Evolutionary conservation across 805 yeast species (phyloP), one percentile per base, ranked within the genome.

Genomic region (Starmera amethionina): DNA sequence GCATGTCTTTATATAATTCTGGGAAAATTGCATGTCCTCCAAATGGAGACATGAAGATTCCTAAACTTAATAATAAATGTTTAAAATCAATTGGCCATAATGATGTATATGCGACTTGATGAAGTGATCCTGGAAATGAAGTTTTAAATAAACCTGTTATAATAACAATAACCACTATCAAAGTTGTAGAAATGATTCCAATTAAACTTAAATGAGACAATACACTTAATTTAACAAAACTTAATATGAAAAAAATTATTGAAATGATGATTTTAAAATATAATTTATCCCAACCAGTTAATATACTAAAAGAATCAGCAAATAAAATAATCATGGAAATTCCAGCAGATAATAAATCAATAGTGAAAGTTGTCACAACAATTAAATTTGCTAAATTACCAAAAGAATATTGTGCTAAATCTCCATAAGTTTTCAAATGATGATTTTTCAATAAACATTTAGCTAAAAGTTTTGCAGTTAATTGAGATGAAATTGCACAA

Each of bases 21-120:
- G 93, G 93, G 52, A 83, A 84, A 22, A 84, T 74, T 5, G 93
- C 86, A 60, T 84, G 93, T 0, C 93, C 90, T 6, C 93, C 88
- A 67, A 83, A 84, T 1, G 90, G 89, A 4, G 89, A 82, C 69
- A 79, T 69, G 44, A 78, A 69, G 39, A 79, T 77, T 11, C 85
- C 85, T 37, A 77, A 63, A 1, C 82, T 71, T 30, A 76, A 58
- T 9, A 74, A 52, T 9, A 78, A 47, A 38, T 65, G 63, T 6
- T 59, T 49, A 46, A 14, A 40, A 39, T 35, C 60, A 46, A 47
- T 52, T 29, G 65, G 82, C 59, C 56, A 73, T 19, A 62, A 57
- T 54, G 51, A 66, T 28, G 64, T 65, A 36, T 58, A 57, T 40
- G 77, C 75, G 30, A 70, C 70, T 35, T 60, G 58, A n/a, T 62